Conservation (phyloP, 441 rosid species). For the Populus hybrid region DNA sequence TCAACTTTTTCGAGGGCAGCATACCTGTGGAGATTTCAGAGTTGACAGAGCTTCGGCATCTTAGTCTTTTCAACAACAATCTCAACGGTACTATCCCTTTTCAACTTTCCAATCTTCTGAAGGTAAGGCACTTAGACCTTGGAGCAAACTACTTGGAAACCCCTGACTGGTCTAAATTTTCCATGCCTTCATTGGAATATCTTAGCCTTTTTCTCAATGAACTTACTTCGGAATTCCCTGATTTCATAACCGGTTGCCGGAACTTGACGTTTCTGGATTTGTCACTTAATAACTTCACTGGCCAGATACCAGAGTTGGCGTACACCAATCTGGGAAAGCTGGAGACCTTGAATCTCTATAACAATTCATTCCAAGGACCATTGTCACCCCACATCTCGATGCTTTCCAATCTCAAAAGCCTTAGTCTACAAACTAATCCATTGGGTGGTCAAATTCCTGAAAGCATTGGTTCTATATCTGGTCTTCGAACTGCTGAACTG, state of each 20-base stretch:
- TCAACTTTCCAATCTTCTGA: constrained; percentile 43
- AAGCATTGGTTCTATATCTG: constrained; percentile 35
- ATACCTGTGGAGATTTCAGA: constrained; percentile 39
- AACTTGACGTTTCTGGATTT: constrained; percentile 57
- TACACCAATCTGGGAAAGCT: constrained; percentile 38
- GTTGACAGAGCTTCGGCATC: constrained; percentile 34
- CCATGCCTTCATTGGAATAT: constrained; percentile 46
- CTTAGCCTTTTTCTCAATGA: constrained; percentile 40
- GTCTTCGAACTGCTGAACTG: constrained; percentile 40
- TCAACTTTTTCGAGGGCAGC: constrained; percentile 30
- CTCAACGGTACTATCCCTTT: constrained; percentile 36
- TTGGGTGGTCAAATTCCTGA: constrained; percentile 47
- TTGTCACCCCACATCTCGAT: constrained; percentile 3
- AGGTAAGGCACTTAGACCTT: constrained; percentile 41
- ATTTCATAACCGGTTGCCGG: constrained; percentile 34
- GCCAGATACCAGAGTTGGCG: constrained; percentile 43
- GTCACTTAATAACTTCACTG: constrained; percentile 40
- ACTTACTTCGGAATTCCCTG: constrained; percentile 37
- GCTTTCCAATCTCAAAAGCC: constrained; percentile 45
- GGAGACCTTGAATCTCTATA: no score
- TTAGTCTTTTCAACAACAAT: constrained; percentile 24
- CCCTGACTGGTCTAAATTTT: constrained; percentile 55
- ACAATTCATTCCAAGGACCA: no score
- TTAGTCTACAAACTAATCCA: constrained; percentile 34
- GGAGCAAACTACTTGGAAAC: constrained; percentile 45